A percentile compares a stretch with the other conserved stretches of the same genome.
Evolutionary conservation across 208 protist genomes (phyloP).

Genomic region (Acanthamoeba triangularis): DNA sequence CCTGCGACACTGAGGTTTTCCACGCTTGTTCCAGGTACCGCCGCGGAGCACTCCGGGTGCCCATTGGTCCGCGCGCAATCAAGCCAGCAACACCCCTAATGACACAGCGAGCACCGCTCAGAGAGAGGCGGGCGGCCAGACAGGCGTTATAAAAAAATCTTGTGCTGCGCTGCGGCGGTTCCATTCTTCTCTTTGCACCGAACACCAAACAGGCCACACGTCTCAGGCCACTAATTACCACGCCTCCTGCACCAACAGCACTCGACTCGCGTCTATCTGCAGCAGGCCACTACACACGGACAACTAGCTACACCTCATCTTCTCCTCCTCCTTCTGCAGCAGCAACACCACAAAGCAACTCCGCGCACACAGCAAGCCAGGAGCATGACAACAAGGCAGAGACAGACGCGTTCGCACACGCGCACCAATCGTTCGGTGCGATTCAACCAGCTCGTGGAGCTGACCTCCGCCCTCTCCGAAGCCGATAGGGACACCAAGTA

Average conservation of each 20-base stretch:
- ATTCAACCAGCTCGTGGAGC: constrained; percentile 60
- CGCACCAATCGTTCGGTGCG: constrained; percentile 39
- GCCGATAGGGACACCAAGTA: constrained; percentile 66
- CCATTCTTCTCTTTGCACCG: constrained; percentile 13
- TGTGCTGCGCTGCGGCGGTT: neutral
- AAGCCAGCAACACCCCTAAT: neutral
- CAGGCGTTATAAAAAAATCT: neutral
- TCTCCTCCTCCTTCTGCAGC: neutral
- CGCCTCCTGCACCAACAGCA: neutral
- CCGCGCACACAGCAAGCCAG: neutral
- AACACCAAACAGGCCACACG: neutral
- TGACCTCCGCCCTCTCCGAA: constrained; percentile 45
- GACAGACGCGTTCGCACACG: neutral
- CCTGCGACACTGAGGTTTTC: neutral
- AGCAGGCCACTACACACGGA: neutral
- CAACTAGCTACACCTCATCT: neutral
- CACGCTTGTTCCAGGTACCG: neutral
- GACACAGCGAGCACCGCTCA: neutral
- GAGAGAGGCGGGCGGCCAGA: neutral
- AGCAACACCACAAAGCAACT: neutral
- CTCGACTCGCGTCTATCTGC: neutral
- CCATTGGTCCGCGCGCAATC: constrained; percentile 50
- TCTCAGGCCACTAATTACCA: neutral
- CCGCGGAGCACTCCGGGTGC: neutral
- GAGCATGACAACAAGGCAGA: neutral